Evolutionary conservation across 192 early-diverging fungal genomes (phyloP).

Genomic region (Coemansia sp.): DNA sequence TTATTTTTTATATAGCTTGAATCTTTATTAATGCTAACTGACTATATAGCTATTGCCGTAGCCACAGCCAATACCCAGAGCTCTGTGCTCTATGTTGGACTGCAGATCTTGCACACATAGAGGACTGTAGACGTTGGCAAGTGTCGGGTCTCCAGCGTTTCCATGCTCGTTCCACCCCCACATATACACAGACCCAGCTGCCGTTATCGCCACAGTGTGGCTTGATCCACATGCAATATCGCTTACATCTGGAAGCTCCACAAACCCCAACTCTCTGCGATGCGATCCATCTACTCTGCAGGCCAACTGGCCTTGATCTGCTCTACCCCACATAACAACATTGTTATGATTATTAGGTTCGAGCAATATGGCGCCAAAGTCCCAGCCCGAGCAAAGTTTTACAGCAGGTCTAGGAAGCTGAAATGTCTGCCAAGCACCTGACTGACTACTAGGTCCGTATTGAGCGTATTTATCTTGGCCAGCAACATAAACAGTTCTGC

Average conservation of each 20-base stretch:
- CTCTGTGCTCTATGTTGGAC: neutral
- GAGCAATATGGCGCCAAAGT: conserved; percentile 59
- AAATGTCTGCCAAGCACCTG: conserved; percentile 17
- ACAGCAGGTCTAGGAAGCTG: conserved; percentile 7
- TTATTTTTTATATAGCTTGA: neutral
- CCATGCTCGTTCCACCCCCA: conserved; percentile 99
- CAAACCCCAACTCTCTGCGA: conserved; percentile 19
- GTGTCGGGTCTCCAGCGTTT: conserved; percentile 69
- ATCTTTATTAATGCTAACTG: neutral
- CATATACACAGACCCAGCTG: conserved; percentile 51
- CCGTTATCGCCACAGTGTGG: conserved; percentile 63
- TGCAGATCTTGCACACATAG: neutral
- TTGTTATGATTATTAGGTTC: conserved; percentile 53
- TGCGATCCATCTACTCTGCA: neutral
- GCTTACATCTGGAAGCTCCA: conserved; percentile 7
- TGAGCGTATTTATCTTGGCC: conserved; percentile 72
- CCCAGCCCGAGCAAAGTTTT: conserved; percentile 54
- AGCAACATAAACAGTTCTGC: conserved; percentile 52
- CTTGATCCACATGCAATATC: conserved; percentile 75
- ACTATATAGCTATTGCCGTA: conserved; percentile 38
- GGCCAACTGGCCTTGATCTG: conserved; percentile 73
- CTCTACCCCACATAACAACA: conserved; percentile 72
- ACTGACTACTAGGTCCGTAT: conserved; percentile 40
- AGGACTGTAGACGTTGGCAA: conserved; percentile 31
- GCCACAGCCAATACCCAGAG: conserved; percentile 34